Evolutionary conservation across 345 rosid species (phyloP).

Genomic region (Boechera stricta): DNA sequence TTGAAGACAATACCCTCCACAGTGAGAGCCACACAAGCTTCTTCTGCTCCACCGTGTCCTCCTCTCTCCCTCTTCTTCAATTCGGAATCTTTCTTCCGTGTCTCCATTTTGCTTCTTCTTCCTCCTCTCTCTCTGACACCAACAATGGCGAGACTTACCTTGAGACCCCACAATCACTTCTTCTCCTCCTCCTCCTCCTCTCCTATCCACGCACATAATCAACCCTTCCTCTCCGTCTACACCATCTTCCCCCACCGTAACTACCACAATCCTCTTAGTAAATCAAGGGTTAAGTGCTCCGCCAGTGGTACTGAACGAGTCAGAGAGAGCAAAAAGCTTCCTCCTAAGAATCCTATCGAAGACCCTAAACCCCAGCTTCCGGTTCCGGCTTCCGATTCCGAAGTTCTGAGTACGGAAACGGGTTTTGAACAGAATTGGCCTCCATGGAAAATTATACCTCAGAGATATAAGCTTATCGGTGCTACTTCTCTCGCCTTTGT

Average conservation of each 20-base stretch:
- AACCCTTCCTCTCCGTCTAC: conserved; percentile 46
- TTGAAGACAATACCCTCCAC: neutral
- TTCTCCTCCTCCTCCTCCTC: conserved; percentile 48
- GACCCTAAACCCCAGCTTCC: conserved; percentile 44
- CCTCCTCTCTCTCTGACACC: conserved; percentile 32
- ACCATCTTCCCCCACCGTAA: conserved; percentile 23
- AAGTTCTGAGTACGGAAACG: conserved; percentile 44
- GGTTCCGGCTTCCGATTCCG: conserved; percentile 33
- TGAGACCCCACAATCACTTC: conserved; percentile 50
- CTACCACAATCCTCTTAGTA: conserved; percentile 37
- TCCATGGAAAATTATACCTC: conserved; percentile 78
- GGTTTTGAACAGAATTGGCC: conserved; percentile 71
- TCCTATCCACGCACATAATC: conserved; percentile 38
- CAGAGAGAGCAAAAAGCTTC: conserved; percentile 52
- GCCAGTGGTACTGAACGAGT: conserved; percentile 65
- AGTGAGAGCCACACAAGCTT: conserved; percentile 62
- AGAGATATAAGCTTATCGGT: conserved; percentile 80
- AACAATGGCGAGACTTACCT: conserved; percentile 63
- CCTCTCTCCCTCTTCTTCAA: conserved; percentile 49
- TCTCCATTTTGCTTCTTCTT: neutral
- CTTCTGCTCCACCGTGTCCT: conserved; percentile 57
- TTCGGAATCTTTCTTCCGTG: neutral
- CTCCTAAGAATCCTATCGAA: conserved; percentile 41
- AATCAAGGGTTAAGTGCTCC: conserved; percentile 58
- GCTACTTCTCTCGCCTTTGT: conserved; percentile 93